A percentile compares a stretch with the other conserved stretches of the same genome.
phyloP scores from a whole-genome alignment of 1,284 basidiomycete genomes.

The Anthracocystis walkeri region DNA sequence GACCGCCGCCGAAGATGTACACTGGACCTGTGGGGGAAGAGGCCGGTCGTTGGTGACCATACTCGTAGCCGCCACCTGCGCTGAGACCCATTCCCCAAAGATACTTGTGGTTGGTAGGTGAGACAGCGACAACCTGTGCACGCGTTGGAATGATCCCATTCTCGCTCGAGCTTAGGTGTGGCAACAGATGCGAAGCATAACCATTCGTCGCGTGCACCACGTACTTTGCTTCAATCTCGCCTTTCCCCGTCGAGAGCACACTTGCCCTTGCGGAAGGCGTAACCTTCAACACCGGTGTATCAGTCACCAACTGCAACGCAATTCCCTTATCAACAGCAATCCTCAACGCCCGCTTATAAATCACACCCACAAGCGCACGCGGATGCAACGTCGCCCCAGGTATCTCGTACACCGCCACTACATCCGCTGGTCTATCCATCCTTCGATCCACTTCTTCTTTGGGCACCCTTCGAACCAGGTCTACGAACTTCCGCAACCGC shows the following conservation, averaged over 20 bases:
- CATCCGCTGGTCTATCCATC: conserved; percentile 21
- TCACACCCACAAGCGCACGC: conserved; percentile 30
- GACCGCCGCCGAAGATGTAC: conserved; percentile 80
- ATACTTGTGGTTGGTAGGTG: conserved; percentile 70
- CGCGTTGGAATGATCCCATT: conserved; percentile 77
- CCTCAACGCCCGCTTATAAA: conserved; percentile 20
- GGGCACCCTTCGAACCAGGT: conserved; percentile 28
- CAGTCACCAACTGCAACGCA: conserved; percentile 27
- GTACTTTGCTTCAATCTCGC: conserved; percentile 73
- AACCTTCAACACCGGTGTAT: conserved; percentile 30
- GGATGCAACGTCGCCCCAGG: conserved; percentile 56
- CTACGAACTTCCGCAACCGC: conserved; percentile 24
- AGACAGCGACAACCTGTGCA: conserved; percentile 78
- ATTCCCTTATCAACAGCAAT: conserved; percentile 21
- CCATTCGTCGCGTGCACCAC: conserved; percentile 85
- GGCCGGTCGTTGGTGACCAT: conserved; percentile 80
- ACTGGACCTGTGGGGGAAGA: conserved; percentile 58
- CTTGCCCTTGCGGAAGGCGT: background rate
- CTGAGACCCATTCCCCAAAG: conserved; percentile 44
- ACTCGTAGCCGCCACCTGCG: conserved; percentile 75
- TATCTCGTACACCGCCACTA: conserved; percentile 50
- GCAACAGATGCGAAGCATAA: conserved; percentile 78
- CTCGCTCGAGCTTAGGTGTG: conserved; percentile 74
- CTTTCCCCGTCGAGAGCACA: conserved; percentile 4
- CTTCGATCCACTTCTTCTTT: conserved; percentile 34